Evolutionary conservation across 805 yeast genomes (phyloP).

Genomic region (Pichia nanzhaoensis): DNA sequence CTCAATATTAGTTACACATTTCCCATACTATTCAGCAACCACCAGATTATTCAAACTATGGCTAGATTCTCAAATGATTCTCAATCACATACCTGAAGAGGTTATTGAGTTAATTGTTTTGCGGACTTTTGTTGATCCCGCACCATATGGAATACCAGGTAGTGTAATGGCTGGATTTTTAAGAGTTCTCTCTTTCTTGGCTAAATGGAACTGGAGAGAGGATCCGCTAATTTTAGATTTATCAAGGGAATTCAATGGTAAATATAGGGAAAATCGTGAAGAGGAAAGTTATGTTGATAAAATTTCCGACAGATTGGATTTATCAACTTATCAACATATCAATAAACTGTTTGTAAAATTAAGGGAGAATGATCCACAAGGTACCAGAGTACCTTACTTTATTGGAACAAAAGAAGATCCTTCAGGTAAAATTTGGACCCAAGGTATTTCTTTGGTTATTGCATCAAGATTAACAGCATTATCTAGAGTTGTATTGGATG

Average conservation of each 20-base stretch:
- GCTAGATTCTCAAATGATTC: conserved; percentile 76
- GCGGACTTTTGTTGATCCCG: conserved; percentile 78
- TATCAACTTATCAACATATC: conserved; percentile 55
- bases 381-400: conserved; percentile 70
- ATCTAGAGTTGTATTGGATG: conserved; percentile 62
- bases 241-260: conserved; percentile 39
- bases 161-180: conserved; percentile 77
- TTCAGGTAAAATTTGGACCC: conserved; percentile 75
- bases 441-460: conserved; percentile 52
- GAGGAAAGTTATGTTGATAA: conserved; percentile 31
- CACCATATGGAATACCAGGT: conserved; percentile 78
- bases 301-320: conserved; percentile 54
- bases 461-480: conserved; percentile 85
- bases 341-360: conserved; percentile 58
- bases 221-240: conserved; percentile 77
- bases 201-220: conserved; percentile 93
- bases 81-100: conserved; percentile 69
- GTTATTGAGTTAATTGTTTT: conserved; percentile 75
- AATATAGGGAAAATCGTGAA: conserved; percentile 5
- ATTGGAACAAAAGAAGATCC: conserved; percentile 79
- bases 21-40: conserved; percentile 67
- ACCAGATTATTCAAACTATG: conserved; percentile 83
- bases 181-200: conserved; percentile 60
- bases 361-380: conserved; percentile 75
- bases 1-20: conserved; percentile 61